Evolutionary conservation across 306 rosid genomes (phyloP).

Genomic region (Carpinus fangiana): DNA sequence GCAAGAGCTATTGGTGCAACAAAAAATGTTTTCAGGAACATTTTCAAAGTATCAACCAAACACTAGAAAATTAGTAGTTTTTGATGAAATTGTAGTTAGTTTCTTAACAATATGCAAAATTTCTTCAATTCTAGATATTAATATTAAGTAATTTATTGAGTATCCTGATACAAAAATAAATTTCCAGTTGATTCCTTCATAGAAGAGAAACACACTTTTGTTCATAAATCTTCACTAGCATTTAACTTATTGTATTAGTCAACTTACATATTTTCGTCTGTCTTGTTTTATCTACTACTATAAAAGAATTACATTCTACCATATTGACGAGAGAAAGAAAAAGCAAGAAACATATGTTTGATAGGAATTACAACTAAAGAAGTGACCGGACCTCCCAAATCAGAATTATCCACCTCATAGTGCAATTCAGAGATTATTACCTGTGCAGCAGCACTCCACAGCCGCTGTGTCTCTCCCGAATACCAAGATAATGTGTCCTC

Average conservation of each 20-base stretch:
- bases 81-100: too few species aligned
- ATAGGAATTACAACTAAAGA: background rate
- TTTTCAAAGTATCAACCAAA: too few species aligned
- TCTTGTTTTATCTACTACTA: background rate
- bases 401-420: background rate
- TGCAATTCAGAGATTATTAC: constrained; percentile 38
- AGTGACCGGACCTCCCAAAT: background rate
- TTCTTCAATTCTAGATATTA: too few species aligned
- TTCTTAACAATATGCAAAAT: too few species aligned
- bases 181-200: background rate
- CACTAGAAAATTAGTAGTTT: too few species aligned
- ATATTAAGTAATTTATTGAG: background rate
- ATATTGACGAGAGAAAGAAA: background rate
- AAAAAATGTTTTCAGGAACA: too few species aligned
- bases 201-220: background rate
- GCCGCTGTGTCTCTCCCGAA: constrained; percentile 61
- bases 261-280: background rate
- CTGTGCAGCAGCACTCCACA: constrained; percentile 90
- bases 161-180: background rate
- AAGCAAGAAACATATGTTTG: background rate
- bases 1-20: background rate
- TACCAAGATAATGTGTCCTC: constrained; percentile 80
- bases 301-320: background rate
- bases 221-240: background rate
- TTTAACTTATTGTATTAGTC: too few species aligned